These are phyloP conservation scores for Chloranthus sessilifolius DNA, from an alignment of 164 flowering plant species.

Conservation along the genomic window DNA sequence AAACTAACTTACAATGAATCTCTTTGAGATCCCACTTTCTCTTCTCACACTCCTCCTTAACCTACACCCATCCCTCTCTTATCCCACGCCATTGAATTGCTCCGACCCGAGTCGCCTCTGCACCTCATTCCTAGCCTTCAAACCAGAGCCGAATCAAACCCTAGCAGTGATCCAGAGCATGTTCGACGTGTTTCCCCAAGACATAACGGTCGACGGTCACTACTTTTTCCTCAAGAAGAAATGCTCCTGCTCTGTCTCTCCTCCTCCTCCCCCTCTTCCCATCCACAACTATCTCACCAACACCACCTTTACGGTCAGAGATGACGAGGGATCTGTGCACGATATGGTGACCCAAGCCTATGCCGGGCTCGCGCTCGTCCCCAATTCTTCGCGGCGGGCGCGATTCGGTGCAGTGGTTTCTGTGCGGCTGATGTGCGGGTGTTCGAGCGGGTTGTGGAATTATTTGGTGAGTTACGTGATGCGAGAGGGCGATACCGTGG, in stretches of 20 bases:
- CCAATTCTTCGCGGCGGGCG: conserved; percentile 42
- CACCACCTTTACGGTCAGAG: conserved; percentile 68
- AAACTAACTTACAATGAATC: conserved; percentile 12
- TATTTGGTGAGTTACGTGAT: conserved; percentile 87
- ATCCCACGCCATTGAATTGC: conserved; percentile 57
- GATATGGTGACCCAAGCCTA: conserved; percentile 55
- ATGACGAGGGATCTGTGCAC: conserved; percentile 41
- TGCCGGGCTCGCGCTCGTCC: conserved; percentile 48
- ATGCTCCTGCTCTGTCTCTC: conserved; percentile 66
- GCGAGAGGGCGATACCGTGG: conserved; percentile 66
- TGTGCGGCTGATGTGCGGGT: conserved; percentile 73
- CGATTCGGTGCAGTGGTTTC: conserved; percentile 66
- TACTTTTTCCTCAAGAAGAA: conserved; percentile 62
- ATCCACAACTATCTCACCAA: conserved; percentile 45
- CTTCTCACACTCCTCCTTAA: conserved; percentile 18
- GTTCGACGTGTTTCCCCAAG: conserved; percentile 70
- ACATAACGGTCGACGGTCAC: conserved; percentile 32
- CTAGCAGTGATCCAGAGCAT: conserved; percentile 58
- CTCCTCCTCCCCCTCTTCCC: too few species aligned
- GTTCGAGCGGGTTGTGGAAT: conserved; percentile 93
- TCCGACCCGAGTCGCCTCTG: conserved; percentile 66
- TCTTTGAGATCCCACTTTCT: not conserved
- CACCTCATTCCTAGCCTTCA: conserved; percentile 73
- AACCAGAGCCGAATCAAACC: conserved; percentile 41
- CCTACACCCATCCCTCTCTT: conserved; percentile 7